Conservation (phyloP, 2,329 filamentous ascomycete species). For the Stachybotrys chartarum region DNA sequence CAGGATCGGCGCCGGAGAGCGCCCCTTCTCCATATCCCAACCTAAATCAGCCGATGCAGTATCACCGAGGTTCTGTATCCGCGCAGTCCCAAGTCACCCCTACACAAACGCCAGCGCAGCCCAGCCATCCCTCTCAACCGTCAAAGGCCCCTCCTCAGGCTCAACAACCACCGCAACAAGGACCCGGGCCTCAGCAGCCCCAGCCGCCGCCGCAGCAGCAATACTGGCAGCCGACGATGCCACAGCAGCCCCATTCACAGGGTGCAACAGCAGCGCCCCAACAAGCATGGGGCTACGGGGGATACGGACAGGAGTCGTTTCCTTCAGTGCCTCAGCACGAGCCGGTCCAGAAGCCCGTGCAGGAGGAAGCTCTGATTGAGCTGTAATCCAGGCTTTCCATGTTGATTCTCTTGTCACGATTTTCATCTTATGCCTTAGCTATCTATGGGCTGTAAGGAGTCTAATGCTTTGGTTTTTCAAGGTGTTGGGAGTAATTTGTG, state of each 20-base stretch:
- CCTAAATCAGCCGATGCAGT: conserved; percentile 39
- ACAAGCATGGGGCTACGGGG: conserved; percentile 33
- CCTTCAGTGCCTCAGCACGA: conserved; percentile 49
- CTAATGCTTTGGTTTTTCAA: too few relatives aligned
- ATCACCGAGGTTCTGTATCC: conserved; percentile 35
- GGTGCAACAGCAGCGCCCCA: conserved; percentile 27
- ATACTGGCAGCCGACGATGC: conserved; percentile 28
- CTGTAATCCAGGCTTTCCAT: conserved; percentile 36
- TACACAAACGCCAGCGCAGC: conserved; percentile 16
- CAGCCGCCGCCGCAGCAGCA: conserved; percentile 22
- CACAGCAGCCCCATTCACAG: conserved; percentile 20
- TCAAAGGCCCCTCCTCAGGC: conserved; percentile 16
- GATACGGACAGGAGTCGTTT: conserved; percentile 55
- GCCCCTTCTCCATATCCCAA: conserved; percentile 45
- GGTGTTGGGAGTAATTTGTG: too few relatives aligned
- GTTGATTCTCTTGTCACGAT: neutral
- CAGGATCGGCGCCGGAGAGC: conserved; percentile 32
- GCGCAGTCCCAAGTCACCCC: conserved; percentile 23
- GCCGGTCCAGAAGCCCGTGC: conserved; percentile 36
- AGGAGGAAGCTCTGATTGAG: conserved; percentile 77
- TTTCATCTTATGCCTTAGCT: too few relatives aligned
- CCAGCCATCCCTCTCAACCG: conserved; percentile 25
- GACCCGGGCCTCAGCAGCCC: conserved; percentile 8
- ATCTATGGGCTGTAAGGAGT: too few relatives aligned
- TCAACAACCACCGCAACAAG: conserved; percentile 17